These are phyloP conservation scores for Melampsora larici-populina DNA, from an alignment of 1,284 basidiomycete species.

Conservation along the genomic window DNA sequence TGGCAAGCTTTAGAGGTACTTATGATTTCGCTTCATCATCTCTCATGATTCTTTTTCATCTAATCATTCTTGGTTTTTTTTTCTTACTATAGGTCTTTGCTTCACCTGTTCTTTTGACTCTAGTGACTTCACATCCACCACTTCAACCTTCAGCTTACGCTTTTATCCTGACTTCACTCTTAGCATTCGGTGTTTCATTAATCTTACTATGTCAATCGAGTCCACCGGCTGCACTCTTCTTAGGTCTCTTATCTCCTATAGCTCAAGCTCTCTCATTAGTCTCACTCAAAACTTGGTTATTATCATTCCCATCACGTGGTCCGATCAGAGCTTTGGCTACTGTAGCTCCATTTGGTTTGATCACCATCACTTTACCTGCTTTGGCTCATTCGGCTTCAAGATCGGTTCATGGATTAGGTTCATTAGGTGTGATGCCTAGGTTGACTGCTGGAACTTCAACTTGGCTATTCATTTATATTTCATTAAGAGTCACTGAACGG, in stretches of 20 bases:
- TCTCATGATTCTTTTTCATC: neutral
- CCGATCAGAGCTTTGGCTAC: neutral
- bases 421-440: constrained; percentile 64
- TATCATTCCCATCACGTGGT: constrained; percentile 13
- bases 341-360: constrained; percentile 43
- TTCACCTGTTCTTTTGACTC: neutral
- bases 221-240: neutral
- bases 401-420: constrained; percentile 60
- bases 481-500: constrained; percentile 65
- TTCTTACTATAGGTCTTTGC: neutral
- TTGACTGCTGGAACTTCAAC: constrained; percentile 68
- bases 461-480: constrained; percentile 64
- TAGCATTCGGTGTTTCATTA: constrained; percentile 3
- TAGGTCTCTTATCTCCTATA: neutral
- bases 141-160: constrained; percentile 2
- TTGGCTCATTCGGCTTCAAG: constrained; percentile 53
- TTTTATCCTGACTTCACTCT: neutral
- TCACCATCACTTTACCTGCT: constrained; percentile 31
- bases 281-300: constrained; percentile 22
- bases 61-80: neutral
- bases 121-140: neutral
- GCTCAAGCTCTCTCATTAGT: constrained; percentile 17
- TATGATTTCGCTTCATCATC: neutral
- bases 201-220: constrained; percentile 11
- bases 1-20: constrained; percentile 37